Conservation (phyloP, 352 stramenopile species). For the Pythium biforme region DNA sequence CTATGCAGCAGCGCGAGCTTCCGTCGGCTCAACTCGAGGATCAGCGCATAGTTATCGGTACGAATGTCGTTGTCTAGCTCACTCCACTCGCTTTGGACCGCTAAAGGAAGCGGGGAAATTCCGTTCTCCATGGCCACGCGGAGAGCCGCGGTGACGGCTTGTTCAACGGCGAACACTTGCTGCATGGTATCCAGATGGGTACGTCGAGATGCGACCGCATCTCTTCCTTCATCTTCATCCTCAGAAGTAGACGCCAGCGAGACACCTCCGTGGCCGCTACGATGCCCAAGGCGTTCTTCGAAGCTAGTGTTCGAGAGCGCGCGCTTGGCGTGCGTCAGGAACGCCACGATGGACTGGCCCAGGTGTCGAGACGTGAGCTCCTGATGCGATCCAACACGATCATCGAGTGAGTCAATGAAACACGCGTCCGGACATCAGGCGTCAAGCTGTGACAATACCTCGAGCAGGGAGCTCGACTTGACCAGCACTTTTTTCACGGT, state of each 20-base stretch:
- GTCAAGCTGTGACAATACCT: conserved; percentile 5
- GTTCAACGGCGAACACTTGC: not conserved
- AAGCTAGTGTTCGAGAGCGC: conserved; percentile 6
- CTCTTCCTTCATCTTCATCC: not conserved
- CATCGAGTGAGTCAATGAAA: not conserved
- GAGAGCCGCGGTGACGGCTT: conserved; percentile 3
- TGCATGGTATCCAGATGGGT: not conserved
- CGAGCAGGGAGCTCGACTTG: conserved; percentile 16
- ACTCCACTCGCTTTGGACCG: not conserved
- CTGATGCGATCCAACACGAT: not conserved
- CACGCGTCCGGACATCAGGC: no score
- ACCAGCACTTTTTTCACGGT: conserved; percentile 12
- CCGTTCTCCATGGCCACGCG: not conserved
- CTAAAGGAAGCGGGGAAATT: not conserved
- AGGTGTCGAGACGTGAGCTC: conserved; percentile 19
- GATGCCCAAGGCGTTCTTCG: not conserved
- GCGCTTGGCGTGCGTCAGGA: conserved; percentile 7
- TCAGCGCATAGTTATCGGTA: not conserved
- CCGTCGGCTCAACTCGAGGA: conserved; percentile 7
- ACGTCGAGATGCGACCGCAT: not conserved
- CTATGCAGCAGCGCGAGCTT: conserved; percentile 8
- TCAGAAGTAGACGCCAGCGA: not conserved
- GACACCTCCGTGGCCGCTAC: not conserved
- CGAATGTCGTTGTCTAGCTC: conserved; percentile 4
- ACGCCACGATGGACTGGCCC: conserved; percentile 12